Evolutionary conservation across 495 filamentous ascomycete species (phyloP), one percentile per base, ranked within the genome.

Genomic region (Penicillium lividum): DNA sequence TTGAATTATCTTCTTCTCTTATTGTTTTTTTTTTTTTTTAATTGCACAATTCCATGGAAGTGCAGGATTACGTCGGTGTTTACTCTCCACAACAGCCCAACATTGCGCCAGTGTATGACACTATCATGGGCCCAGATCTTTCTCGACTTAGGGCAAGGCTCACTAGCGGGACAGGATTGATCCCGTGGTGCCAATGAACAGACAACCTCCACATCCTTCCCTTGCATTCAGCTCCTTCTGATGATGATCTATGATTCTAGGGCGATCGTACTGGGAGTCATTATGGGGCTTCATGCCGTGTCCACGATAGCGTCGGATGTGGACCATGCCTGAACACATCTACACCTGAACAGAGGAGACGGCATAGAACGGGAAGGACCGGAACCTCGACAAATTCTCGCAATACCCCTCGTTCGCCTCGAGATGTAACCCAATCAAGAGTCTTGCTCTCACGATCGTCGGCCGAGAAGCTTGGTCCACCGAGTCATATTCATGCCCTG

Each of bases 81-180:
- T 44, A n/a, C 42, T 44, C 15, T 16, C 42, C 42, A 44, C 42
- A 7, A 15, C 15, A 11, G 46, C 27, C 46, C 36, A 53, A 42
- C 27, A 40, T 53, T 52, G n/a, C 25, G 16, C 38, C 34, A 40
- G 62, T 65, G 62, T 56, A 65, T 61, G 62, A 65, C 62, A 61
- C 62, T 58, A 60, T 58, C 52, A 56, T 34, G 22, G 46, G 46
- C 42, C 52, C 50, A 52, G 40, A 65, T 61, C 48, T 33, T n/a
- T 11, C 10, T 18, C 22, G 31, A 53, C 15, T 34, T 43, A 53
- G 30, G 40, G 51, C 38, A 40, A 30, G 34, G 38, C 38, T 38
- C 36, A 16, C 51, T 53, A 53, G 51, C 15, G 51, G 34, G 36
- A 53, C 16, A 16, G 7, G 15, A 49, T 13, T 30, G 4, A 48